A percentile compares a stretch with the other conserved stretches of the same genome.
Evolutionary conservation across 2,329 filamentous ascomycete genomes (phyloP).

Genomic region (Epichloe sibirici): DNA sequence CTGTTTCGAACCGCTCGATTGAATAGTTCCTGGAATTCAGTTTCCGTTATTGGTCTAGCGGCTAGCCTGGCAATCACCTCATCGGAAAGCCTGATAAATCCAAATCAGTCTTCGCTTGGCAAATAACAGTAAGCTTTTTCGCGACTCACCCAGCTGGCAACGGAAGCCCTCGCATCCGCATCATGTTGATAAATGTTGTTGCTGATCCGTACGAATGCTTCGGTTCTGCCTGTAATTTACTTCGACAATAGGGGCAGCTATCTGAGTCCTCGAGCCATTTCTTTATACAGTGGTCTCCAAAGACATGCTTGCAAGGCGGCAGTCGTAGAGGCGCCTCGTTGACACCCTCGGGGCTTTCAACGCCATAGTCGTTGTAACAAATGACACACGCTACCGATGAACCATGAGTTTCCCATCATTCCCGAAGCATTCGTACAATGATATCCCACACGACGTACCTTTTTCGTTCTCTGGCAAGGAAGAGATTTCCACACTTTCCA

Average conservation of each 20-base stretch:
- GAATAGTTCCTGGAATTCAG: slow-evolving; percentile 9
- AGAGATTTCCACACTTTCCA: slow-evolving; percentile 33
- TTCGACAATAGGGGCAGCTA: slow-evolving; percentile 52
- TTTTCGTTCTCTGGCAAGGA: slow-evolving; percentile 33
- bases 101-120: not conserved
- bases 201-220: slow-evolving; percentile 12
- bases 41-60: slow-evolving; percentile 6
- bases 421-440: not conserved
- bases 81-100: slow-evolving; percentile 7
- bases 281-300: slow-evolving; percentile 52
- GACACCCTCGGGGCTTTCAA: slow-evolving; percentile 43
- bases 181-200: slow-evolving; percentile 19
- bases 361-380: slow-evolving; percentile 51
- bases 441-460: slow-evolving; percentile 26
- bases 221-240: slow-evolving; percentile 43
- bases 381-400: slow-evolving; percentile 41
- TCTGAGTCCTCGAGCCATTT: slow-evolving; percentile 53
- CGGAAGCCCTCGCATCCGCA: slow-evolving; percentile 16
- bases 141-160: slow-evolving; percentile 12
- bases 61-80: slow-evolving; percentile 12
- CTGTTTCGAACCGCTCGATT: slow-evolving; percentile 7
- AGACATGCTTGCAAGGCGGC: slow-evolving; percentile 51
- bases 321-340: slow-evolving; percentile 44
- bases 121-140: not conserved
- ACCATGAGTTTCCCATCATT: not conserved